Percentiles rank a stretch among this genome's conserved stretches.
Conservation (phyloP, 208 protist species). For the Trypanosoma rangeli region DNA sequence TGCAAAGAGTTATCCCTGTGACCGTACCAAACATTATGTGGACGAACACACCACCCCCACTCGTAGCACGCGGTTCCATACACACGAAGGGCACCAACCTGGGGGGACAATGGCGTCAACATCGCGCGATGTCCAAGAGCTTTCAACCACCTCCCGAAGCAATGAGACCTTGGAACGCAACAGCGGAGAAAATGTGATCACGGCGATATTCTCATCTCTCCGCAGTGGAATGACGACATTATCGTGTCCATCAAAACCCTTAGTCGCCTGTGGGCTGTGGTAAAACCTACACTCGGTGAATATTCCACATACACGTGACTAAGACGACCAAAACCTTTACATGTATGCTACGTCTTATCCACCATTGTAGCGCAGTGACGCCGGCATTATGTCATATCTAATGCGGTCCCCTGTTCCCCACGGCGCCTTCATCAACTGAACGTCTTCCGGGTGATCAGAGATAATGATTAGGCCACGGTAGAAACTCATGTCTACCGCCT, state of each 20-base stretch:
- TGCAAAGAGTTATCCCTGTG: conserved; percentile 39
- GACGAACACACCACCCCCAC: conserved; percentile 84
- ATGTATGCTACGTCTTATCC: conserved; percentile 40
- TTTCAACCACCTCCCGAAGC: conserved; percentile 50
- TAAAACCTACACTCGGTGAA: conserved; percentile 70
- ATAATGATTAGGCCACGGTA: conserved; percentile 53
- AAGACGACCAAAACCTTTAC: conserved; percentile 60
- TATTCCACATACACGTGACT: conserved; percentile 90
- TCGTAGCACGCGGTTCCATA: conserved; percentile 79
- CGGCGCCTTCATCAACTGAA: conserved; percentile 78
- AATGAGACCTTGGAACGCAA: conserved; percentile 60
- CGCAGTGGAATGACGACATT: conserved; percentile 86
- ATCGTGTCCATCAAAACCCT: conserved; percentile 84
- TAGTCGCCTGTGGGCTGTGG: conserved; percentile 52
- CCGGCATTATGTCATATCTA: conserved; percentile 53
- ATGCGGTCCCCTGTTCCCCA: conserved; percentile 83
- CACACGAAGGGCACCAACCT: conserved; percentile 67
- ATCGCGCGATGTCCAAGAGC: conserved; percentile 84
- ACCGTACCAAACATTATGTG: conserved; percentile 67
- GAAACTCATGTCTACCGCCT: conserved; percentile 33
- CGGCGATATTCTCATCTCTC: conserved; percentile 47
- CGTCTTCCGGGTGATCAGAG: conserved; percentile 83
- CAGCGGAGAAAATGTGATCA: conserved; percentile 74
- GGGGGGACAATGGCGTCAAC: conserved; percentile 63
- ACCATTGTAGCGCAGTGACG: conserved; percentile 68